A percentile compares a stretch with the other conserved stretches of the same genome.
phyloP scores from a whole-genome alignment of 306 rosid species.

The Luffa aegyptiaca region DNA sequence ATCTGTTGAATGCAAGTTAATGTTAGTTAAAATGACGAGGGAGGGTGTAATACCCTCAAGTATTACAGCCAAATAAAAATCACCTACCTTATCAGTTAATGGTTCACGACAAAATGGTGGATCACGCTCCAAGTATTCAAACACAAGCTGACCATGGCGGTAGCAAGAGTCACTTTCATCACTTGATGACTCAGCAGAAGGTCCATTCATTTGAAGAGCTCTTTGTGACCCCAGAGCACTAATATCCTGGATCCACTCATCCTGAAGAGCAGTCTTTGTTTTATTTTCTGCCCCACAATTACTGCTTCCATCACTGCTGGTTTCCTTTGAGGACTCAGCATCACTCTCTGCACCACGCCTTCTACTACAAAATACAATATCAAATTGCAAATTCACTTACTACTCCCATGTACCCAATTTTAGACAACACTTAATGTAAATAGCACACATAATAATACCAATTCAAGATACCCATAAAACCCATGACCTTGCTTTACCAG shows the following conservation, averaged over 20 bases:
- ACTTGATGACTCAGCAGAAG: conserved; percentile 48
- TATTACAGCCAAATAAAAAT: conserved; percentile 11
- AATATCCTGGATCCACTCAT: conserved; percentile 29
- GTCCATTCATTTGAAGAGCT: conserved; percentile 31
- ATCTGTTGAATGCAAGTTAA: conserved; percentile 38
- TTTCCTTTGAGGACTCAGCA: conserved; percentile 72
- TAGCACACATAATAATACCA: not conserved
- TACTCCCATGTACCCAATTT: not conserved
- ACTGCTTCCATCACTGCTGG: conserved; percentile 73
- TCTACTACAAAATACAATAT: conserved; percentile 26
- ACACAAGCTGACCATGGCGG: conserved; percentile 56
- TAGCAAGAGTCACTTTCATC: conserved; percentile 58
- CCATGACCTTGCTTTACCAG: not conserved
- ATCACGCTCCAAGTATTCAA: conserved; percentile 64
- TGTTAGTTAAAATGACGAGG: conserved; percentile 16
- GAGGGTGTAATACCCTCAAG: not conserved
- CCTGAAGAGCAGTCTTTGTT: conserved; percentile 20
- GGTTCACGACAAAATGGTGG: conserved; percentile 79
- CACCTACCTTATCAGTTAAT: conserved; percentile 73
- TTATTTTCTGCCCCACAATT: conserved; percentile 50
- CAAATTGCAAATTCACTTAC: not conserved
- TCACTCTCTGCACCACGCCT: conserved; percentile 66
- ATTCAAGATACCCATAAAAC: not conserved
- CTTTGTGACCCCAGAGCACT: conserved; percentile 31
- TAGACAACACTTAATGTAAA: not conserved